Conservation (phyloP, 1,284 basidiomycete species). For the Ganoderma meredithae region DNA sequence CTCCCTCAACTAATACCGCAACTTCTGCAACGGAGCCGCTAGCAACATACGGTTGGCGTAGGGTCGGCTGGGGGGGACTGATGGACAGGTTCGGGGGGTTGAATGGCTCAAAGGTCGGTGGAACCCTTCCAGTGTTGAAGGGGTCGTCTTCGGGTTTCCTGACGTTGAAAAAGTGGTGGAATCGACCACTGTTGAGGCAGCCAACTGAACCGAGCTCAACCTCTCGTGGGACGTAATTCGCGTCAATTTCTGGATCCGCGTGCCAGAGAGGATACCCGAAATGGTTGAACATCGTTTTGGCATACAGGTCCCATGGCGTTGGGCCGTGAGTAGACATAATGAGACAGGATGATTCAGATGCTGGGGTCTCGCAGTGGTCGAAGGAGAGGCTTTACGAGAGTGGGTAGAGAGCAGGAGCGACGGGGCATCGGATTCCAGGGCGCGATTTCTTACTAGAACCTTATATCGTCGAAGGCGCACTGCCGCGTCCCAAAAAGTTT, state of each 20-base stretch:
- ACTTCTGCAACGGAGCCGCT: neutral
- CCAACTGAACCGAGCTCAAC: conserved; percentile 27
- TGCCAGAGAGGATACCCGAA: conserved; percentile 1
- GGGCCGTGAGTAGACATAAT: neutral
- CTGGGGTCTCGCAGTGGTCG: neutral
- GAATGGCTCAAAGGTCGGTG: neutral
- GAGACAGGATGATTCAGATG: too few relatives aligned
- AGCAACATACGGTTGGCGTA: neutral
- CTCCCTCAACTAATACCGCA: neutral
- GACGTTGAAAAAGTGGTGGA: conserved; percentile 26
- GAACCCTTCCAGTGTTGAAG: neutral
- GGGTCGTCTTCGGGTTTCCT: neutral
- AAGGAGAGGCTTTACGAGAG: neutral
- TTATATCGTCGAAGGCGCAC: conserved; percentile 1
- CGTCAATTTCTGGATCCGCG: neutral
- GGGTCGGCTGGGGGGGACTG: neutral
- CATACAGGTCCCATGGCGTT: neutral
- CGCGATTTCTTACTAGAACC: neutral
- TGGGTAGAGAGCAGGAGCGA: neutral
- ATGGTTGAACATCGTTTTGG: neutral
- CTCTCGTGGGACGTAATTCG: neutral
- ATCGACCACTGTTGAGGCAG: conserved; percentile 14
- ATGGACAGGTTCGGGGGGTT: neutral
- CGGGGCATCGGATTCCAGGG: neutral
- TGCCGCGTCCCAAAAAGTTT: neutral